Conservation (phyloP, 257 asterid genomes). For the Cruciata laevipes region DNA sequence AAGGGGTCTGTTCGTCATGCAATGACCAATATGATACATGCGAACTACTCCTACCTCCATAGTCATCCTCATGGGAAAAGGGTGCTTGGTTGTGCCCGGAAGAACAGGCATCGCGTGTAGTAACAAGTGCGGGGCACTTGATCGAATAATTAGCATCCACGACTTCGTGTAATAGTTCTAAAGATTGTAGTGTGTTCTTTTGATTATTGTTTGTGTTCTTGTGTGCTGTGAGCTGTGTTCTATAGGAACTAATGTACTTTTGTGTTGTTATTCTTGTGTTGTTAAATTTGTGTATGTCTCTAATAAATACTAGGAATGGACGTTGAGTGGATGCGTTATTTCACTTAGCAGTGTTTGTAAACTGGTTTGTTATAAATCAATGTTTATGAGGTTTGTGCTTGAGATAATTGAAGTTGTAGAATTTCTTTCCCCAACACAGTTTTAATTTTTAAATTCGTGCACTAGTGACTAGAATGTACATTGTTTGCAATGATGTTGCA, state of each 20-base stretch:
- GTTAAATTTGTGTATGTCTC: neutral
- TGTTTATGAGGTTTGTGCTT: too few relatives aligned
- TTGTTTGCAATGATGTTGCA: too few relatives aligned
- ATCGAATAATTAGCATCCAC: neutral
- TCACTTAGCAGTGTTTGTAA: neutral
- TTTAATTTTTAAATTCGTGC: neutral
- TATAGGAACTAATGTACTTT: neutral
- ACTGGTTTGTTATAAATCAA: too few relatives aligned
- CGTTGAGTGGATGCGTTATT: neutral
- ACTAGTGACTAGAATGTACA: neutral
- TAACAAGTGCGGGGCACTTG: neutral
- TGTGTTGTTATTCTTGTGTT: neutral
- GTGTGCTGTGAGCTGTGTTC: neutral
- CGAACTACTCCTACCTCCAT: conserved; percentile 29
- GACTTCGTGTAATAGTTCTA: neutral
- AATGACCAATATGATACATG: conserved; percentile 19
- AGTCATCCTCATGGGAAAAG: conserved; percentile 69
- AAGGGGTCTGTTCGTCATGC: conserved; percentile 34
- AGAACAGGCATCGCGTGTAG: conserved; percentile 21
- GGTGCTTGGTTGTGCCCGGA: conserved; percentile 37
- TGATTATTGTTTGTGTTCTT: neutral
- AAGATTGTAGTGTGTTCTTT: neutral
- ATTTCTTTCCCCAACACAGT: too few relatives aligned
- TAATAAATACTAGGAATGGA: neutral
- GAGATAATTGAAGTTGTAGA: too few relatives aligned